Evolutionary conservation across 441 rosid species (phyloP).

Genomic region (Cnidoscolus chayamansa): DNA sequence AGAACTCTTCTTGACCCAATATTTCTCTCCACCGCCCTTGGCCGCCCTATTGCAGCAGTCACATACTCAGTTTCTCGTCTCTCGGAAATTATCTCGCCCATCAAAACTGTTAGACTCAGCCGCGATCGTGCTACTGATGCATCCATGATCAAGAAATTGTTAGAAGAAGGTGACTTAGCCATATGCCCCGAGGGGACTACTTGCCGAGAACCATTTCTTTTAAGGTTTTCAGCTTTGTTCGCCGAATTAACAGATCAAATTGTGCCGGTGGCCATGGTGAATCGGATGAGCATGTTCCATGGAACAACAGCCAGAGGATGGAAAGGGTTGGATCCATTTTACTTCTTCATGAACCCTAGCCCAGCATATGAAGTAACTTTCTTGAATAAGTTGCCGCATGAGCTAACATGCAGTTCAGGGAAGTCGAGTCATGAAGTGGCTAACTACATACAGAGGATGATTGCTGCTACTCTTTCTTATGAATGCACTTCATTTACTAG

Average conservation of each 20-base stretch:
- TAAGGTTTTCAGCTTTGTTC: constrained; percentile 36
- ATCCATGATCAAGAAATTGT: constrained; percentile 42
- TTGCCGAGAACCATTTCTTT: constrained; percentile 26
- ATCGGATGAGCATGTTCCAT: constrained; percentile 48
- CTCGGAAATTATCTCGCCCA: constrained; percentile 53
- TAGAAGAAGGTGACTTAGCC: constrained; percentile 42
- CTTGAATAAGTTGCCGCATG: constrained; percentile 35
- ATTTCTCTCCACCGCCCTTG: constrained; percentile 43
- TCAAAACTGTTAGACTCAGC: constrained; percentile 45
- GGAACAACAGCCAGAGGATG: constrained; percentile 49
- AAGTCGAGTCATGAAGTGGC: constrained; percentile 48
- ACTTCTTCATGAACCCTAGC: constrained; percentile 52
- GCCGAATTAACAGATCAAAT: constrained; percentile 42
- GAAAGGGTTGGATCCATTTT: constrained; percentile 54
- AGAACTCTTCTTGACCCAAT: constrained; percentile 45
- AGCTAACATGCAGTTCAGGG: constrained; percentile 38
- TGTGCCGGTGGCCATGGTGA: constrained; percentile 48
- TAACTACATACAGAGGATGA: constrained; percentile 42
- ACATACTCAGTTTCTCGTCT: constrained; percentile 53
- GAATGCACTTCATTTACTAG: constrained; percentile 47
- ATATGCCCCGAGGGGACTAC: constrained; percentile 29
- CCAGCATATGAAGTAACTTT: constrained; percentile 45
- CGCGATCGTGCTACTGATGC: constrained; percentile 46
- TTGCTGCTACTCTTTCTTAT: constrained; percentile 42
- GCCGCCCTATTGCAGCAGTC: constrained; percentile 46